Percentiles rank a stretch among this genome's conserved stretches.
Evolutionary conservation across 129 eudicot species (phyloP).

Genomic region (Lonicera japonica): DNA sequence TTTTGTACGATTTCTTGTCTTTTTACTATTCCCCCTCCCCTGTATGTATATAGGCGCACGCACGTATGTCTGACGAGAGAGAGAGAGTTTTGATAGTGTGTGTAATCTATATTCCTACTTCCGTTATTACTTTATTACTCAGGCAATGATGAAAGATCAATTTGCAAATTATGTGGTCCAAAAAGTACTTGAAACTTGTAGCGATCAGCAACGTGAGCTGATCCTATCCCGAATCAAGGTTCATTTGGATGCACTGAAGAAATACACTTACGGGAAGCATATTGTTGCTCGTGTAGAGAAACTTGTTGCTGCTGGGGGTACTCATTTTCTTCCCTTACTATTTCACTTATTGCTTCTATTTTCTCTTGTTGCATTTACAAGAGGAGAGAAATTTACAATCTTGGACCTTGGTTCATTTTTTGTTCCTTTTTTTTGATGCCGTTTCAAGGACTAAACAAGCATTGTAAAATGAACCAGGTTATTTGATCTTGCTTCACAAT

Average conservation of each 20-base stretch:
- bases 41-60: background rate
- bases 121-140: background rate
- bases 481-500: no score
- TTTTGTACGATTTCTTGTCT: no score
- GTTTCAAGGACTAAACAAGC: no score
- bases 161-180: conserved; percentile 94
- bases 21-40: no score
- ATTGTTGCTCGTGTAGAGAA: conserved; percentile 97
- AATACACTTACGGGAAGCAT: conserved; percentile 93
- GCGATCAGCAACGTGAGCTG: conserved; percentile 88
- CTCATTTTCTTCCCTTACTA: background rate
- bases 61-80: no score
- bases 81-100: background rate
- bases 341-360: background rate
- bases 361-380: no score
- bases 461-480: no score
- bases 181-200: conserved; percentile 90
- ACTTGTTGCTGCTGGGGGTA: conserved; percentile 98
- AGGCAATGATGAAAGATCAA: conserved; percentile 99
- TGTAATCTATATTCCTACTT: no score
- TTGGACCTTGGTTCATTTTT: no score
- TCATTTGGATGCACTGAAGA: conserved; percentile 87
- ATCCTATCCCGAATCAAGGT: conserved; percentile 84
- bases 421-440: no score
- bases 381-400: no score